Evolutionary conservation across 2,329 filamentous ascomycete genomes (phyloP).

Genomic region (Fusarium solani-melongenae): DNA sequence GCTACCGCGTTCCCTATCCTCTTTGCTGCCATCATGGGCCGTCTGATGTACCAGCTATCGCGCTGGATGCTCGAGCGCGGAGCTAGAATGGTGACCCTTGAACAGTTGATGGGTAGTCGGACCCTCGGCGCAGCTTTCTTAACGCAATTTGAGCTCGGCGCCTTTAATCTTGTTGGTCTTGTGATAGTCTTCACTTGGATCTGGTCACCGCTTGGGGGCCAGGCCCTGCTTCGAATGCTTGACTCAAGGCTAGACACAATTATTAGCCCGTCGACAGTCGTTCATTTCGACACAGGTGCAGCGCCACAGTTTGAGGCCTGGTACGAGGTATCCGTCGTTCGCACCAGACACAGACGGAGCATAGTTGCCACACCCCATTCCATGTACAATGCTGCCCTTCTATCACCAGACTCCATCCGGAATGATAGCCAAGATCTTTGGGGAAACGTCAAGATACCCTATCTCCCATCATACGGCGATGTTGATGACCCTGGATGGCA

Average conservation of each 20-base stretch:
- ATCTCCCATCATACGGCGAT: neutral
- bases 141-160: neutral
- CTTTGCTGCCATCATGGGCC: neutral
- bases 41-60: neutral
- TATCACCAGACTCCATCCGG: neutral
- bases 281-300: neutral
- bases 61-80: neutral
- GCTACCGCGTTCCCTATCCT: neutral
- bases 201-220: neutral
- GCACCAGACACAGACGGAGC: neutral
- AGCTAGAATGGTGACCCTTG: neutral
- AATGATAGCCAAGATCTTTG: neutral
- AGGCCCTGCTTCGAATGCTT: neutral
- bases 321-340: neutral
- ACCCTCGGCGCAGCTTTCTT: neutral
- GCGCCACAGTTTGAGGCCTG: neutral
- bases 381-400: neutral
- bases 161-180: neutral
- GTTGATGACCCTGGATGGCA: neutral
- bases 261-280: neutral
- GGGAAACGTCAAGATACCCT: neutral
- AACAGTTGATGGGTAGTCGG: neutral
- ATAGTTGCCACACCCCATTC: neutral
- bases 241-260: neutral
- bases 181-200: neutral